phyloP scores from a whole-genome alignment of 1,284 basidiomycete genomes.

The Mycosarcoma maydis region DNA sequence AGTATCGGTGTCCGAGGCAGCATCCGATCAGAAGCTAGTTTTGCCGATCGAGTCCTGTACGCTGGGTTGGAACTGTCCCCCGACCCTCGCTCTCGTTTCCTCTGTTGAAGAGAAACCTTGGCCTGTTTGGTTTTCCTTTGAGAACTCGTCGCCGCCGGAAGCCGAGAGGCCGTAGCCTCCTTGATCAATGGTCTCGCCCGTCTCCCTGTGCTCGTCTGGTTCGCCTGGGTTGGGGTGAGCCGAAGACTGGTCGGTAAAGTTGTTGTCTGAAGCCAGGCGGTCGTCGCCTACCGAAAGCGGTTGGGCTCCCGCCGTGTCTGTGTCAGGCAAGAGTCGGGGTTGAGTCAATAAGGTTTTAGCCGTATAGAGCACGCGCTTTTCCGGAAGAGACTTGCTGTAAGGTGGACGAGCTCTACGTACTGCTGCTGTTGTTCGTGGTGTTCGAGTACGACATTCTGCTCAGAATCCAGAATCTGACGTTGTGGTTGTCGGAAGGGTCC shows the following conservation, averaged over 20 bases:
- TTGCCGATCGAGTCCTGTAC: slow-evolving; percentile 32
- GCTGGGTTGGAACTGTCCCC: slow-evolving; percentile 40
- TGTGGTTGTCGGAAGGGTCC: too few species aligned
- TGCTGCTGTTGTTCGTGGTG: slow-evolving; percentile 21
- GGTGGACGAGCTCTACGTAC: slow-evolving; percentile 12
- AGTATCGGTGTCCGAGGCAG: slow-evolving; percentile 13
- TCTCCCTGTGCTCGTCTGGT: slow-evolving; percentile 18
- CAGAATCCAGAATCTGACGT: background rate
- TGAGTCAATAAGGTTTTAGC: too few species aligned
- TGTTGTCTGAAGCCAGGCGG: slow-evolving; percentile 41
- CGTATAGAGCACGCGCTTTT: too few species aligned
- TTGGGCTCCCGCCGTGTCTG: slow-evolving; percentile 27
- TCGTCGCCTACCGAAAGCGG: slow-evolving; percentile 39
- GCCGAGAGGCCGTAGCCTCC: slow-evolving; percentile 40
- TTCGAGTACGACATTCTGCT: slow-evolving; percentile 15
- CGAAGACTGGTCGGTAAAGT: slow-evolving; percentile 36
- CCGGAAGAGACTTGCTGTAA: too few species aligned
- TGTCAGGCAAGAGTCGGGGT: too few species aligned
- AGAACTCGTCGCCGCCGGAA: slow-evolving; percentile 39
- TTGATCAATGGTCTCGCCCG: slow-evolving; percentile 38
- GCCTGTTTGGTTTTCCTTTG: slow-evolving; percentile 39
- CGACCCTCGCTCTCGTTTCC: background rate
- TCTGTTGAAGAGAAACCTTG: slow-evolving; percentile 33
- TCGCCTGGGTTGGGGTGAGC: slow-evolving; percentile 27
- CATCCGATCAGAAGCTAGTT: slow-evolving; percentile 21